Evolutionary conservation across 768 basidiomycete species (phyloP).

Genomic region (Gloeophyllum trabeum): DNA sequence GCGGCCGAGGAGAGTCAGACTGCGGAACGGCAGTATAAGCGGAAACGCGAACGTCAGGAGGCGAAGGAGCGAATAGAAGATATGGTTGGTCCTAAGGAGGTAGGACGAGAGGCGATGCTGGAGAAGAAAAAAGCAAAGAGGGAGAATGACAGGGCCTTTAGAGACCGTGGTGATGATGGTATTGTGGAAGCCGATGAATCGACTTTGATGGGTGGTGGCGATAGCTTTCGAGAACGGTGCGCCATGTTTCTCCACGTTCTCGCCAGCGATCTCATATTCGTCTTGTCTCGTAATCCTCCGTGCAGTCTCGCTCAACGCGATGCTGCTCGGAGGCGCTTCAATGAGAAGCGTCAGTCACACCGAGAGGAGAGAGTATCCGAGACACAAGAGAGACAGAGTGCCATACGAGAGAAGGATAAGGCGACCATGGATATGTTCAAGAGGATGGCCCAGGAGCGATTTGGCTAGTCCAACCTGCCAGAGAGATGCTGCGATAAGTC

Average conservation of each 20-base stretch:
- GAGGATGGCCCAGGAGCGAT: slow-evolving; percentile 79
- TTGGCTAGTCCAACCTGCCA: slow-evolving; percentile 36
- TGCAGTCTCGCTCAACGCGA: slow-evolving; percentile 66
- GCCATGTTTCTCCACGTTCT: slow-evolving; percentile 16
- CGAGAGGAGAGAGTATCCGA: slow-evolving; percentile 40
- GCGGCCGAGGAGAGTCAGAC: slow-evolving; percentile 35
- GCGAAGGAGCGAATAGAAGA: slow-evolving; percentile 67
- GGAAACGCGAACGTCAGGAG: slow-evolving; percentile 58
- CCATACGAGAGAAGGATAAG: slow-evolving; percentile 70
- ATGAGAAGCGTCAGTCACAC: slow-evolving; percentile 30
- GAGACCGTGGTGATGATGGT: slow-evolving; percentile 65
- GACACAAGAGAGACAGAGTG: slow-evolving; percentile 48
- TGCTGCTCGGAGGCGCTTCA: slow-evolving; percentile 50
- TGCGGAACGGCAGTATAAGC: slow-evolving; percentile 42
- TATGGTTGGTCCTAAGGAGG: slow-evolving; percentile 65
- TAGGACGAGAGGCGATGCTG: slow-evolving; percentile 74
- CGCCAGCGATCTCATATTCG: too few species aligned
- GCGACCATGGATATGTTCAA: slow-evolving; percentile 97
- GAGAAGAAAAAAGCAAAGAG: slow-evolving; percentile 76
- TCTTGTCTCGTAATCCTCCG: slow-evolving; percentile 1
- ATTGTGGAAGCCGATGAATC: slow-evolving; percentile 71
- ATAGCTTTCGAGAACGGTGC: slow-evolving; percentile 74
- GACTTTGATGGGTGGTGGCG: slow-evolving; percentile 72
- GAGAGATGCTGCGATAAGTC: neutral
- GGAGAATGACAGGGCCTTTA: slow-evolving; percentile 58